These are phyloP conservation scores for Magnolia changhungtana DNA, from an alignment of 164 flowering plant species.

Conservation along the genomic window DNA sequence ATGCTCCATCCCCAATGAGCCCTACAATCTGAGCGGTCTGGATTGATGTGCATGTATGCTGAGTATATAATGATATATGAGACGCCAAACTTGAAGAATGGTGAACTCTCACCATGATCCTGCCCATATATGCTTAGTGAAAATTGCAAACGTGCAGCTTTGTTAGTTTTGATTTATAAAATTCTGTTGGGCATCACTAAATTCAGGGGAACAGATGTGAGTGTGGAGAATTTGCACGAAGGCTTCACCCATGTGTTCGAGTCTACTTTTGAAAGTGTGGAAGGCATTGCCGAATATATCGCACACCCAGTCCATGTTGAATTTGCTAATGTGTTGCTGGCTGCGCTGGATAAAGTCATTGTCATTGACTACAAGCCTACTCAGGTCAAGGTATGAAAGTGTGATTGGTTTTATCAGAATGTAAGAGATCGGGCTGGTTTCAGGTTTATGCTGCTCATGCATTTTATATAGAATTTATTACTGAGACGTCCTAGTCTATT, in stretches of 20 bases:
- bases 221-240: slow-evolving; percentile 72
- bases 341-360: slow-evolving; percentile 55
- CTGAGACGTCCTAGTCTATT: background rate
- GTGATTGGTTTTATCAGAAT: background rate
- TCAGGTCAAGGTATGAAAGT: background rate
- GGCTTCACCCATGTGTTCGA: slow-evolving; percentile 86
- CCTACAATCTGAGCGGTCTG: no score
- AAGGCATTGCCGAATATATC: slow-evolving; percentile 73
- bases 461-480: background rate
- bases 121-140: no score
- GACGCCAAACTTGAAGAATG: no score
- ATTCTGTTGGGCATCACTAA: no score
- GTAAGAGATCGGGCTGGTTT: background rate
- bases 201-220: slow-evolving; percentile 70
- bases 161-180: no score
- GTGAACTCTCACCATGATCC: no score
- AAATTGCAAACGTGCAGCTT: no score
- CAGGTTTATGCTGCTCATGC: background rate
- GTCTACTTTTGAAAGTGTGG: slow-evolving; percentile 67
- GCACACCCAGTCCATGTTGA: slow-evolving; percentile 75
- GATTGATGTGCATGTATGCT: no score
- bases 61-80: no score
- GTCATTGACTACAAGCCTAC: slow-evolving; percentile 75
- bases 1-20: no score
- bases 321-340: slow-evolving; percentile 48